phyloP scores from a whole-genome alignment of 1,139 yeast species.

The Nakaseomyces kungkrabaensis region DNA sequence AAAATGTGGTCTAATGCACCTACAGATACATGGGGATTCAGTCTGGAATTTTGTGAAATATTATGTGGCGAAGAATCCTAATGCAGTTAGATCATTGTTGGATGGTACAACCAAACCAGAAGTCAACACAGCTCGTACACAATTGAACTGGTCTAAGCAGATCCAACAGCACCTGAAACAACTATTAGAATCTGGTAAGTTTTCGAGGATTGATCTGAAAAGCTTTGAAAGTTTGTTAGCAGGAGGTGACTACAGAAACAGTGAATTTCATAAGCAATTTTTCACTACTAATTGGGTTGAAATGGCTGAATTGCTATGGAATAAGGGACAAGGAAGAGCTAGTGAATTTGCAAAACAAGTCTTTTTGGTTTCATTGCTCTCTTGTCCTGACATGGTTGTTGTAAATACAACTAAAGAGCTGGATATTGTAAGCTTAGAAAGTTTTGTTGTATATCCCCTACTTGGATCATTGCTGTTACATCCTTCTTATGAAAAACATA shows the following conservation, averaged over 20 bases:
- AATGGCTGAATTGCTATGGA: constrained; percentile 44
- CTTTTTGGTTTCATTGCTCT: constrained; percentile 43
- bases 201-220: constrained; percentile 37
- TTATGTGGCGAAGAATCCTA: constrained; percentile 40
- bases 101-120: constrained; percentile 34
- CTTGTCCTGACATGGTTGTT: constrained; percentile 39
- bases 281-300: constrained; percentile 49
- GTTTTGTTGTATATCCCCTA: constrained; percentile 42
- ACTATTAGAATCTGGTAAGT: constrained; percentile 37
- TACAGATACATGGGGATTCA: constrained; percentile 48
- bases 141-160: constrained; percentile 22
- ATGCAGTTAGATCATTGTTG: constrained; percentile 42
- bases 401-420: constrained; percentile 37
- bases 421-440: constrained; percentile 35
- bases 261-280: constrained; percentile 43
- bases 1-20: constrained; percentile 42
- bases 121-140: constrained; percentile 24
- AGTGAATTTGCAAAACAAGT: constrained; percentile 38
- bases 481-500: constrained; percentile 29
- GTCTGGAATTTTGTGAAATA: constrained; percentile 54
- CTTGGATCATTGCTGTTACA: constrained; percentile 42
- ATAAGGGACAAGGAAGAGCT: constrained; percentile 46
- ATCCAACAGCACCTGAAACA: constrained; percentile 33
- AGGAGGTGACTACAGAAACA: constrained; percentile 9
- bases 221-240: constrained; percentile 37